These are phyloP conservation scores for Suhomyces vadensis DNA, from an alignment of 805 yeast species.

Conservation along the genomic window DNA sequence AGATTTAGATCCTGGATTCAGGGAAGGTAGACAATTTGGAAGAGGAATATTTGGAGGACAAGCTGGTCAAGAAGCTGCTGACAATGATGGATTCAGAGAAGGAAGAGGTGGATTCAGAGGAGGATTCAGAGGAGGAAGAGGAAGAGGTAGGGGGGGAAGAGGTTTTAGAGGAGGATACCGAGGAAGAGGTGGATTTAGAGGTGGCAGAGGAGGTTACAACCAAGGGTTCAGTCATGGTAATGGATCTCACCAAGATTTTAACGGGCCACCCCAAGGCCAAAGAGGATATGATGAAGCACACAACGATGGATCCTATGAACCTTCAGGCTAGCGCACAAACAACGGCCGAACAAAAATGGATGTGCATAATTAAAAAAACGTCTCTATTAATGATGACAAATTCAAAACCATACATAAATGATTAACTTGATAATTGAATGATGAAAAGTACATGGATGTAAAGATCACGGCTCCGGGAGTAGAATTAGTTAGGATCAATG, in stretches of 20 bases:
- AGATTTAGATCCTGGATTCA: conserved; percentile 94
- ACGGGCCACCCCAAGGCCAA: background rate
- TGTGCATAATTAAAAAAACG: background rate
- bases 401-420: conserved; percentile 1
- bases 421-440: background rate
- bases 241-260: background rate
- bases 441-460: background rate
- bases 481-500: conserved; percentile 1
- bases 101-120: conserved; percentile 46
- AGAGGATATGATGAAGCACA: background rate
- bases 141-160: conserved; percentile 19
- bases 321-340: background rate
- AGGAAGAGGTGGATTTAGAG: conserved; percentile 6
- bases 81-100: conserved; percentile 24
- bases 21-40: conserved; percentile 94
- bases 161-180: conserved; percentile 9
- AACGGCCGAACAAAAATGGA: background rate
- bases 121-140: conserved; percentile 27
- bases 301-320: conserved; percentile 1
- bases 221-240: background rate
- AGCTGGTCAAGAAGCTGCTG: conserved; percentile 62
- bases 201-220: conserved; percentile 5
- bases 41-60: conserved; percentile 94
- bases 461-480: background rate
- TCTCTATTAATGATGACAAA: conserved; percentile 1